Evolutionary conservation across 371 early-diverging fungal genomes (phyloP).

Genomic region (Synchytrium microbalum): DNA sequence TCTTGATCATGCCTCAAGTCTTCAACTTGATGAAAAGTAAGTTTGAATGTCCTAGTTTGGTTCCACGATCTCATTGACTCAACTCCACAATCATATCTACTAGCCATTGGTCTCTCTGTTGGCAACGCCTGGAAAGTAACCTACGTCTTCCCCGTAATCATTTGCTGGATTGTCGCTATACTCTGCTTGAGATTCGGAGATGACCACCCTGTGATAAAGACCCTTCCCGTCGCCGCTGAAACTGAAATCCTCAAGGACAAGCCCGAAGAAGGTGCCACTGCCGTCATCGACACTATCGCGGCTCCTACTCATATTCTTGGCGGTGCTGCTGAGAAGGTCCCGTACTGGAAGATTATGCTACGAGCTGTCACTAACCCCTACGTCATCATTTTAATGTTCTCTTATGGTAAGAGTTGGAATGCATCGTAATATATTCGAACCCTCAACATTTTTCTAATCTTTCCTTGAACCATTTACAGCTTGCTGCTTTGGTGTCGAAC

Average conservation of each 20-base stretch:
- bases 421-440: no score
- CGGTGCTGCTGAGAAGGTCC: background rate
- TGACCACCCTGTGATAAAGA: constrained; percentile 38
- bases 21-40: constrained; percentile 31
- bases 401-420: no score
- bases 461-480: no score
- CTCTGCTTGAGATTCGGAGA: constrained; percentile 29
- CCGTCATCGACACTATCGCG: no score
- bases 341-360: background rate
- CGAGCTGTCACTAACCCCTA: background rate
- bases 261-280: background rate
- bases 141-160: constrained; percentile 37
- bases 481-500: constrained; percentile 56
- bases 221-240: constrained; percentile 11
- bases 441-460: no score
- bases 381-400: background rate
- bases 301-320: background rate
- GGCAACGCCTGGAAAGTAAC: constrained; percentile 37
- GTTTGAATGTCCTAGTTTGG: constrained; percentile 11
- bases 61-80: constrained; percentile 15
- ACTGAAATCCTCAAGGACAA: background rate
- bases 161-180: constrained; percentile 36
- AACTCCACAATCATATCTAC: constrained; percentile 7
- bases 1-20: constrained; percentile 47
- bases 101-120: constrained; percentile 11